phyloP scores from a whole-genome alignment of 768 basidiomycete species.

The Xanthoconium purpureum region DNA sequence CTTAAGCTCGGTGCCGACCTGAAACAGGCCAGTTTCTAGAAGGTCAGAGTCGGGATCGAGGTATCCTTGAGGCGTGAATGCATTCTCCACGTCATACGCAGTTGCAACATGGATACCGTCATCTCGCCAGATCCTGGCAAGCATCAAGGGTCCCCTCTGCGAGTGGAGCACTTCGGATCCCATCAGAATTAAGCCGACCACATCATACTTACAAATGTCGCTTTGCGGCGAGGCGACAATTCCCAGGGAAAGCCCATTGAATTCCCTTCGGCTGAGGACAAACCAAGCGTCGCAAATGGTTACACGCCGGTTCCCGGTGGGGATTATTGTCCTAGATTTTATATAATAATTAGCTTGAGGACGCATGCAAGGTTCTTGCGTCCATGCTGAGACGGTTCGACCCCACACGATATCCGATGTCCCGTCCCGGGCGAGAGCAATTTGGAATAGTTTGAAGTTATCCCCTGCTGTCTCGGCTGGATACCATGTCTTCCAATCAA shows the following conservation, averaged over 20 bases:
- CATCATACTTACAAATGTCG: slow-evolving; percentile 61
- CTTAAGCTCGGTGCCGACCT: slow-evolving; percentile 48
- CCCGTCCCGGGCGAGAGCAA: slow-evolving; percentile 38
- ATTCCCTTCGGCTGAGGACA: slow-evolving; percentile 43
- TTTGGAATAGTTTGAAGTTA: slow-evolving; percentile 45
- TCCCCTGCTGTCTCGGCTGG: slow-evolving; percentile 36
- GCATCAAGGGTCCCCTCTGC: slow-evolving; percentile 56
- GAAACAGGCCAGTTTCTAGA: slow-evolving; percentile 58
- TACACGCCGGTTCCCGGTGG: slow-evolving; percentile 41
- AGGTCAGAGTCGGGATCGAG: slow-evolving; percentile 61
- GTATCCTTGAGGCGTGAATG: slow-evolving; percentile 67
- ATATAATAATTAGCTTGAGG: slow-evolving; percentile 41
- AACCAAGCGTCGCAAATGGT: slow-evolving; percentile 57
- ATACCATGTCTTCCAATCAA: slow-evolving; percentile 62
- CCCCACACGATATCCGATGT: slow-evolving; percentile 61
- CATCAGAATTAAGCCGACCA: slow-evolving; percentile 36
- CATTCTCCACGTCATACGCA: slow-evolving; percentile 65
- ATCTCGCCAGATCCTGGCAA: slow-evolving; percentile 41
- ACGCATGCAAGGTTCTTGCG: slow-evolving; percentile 53
- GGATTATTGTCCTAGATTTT: slow-evolving; percentile 18
- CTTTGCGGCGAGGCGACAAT: slow-evolving; percentile 61
- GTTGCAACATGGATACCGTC: slow-evolving; percentile 49
- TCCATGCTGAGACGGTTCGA: slow-evolving; percentile 50
- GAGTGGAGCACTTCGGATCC: slow-evolving; percentile 30
- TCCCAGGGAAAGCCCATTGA: slow-evolving; percentile 43